Evolutionary conservation across 169 alveolate genomes (phyloP).

Genomic region (Plasmodium yoelii): DNA sequence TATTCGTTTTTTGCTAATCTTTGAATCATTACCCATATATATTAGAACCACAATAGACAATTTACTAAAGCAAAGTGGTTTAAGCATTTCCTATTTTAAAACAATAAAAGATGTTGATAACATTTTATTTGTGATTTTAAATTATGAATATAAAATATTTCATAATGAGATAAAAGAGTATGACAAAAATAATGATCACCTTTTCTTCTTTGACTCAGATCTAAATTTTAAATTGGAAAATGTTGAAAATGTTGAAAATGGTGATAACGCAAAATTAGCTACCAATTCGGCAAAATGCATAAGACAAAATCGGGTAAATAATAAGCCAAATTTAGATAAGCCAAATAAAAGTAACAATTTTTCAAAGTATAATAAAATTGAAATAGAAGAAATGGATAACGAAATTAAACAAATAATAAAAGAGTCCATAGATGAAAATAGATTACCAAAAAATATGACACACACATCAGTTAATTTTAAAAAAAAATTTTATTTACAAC

Average conservation of each 20-base stretch:
- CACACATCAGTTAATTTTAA: neutral
- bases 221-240: neutral
- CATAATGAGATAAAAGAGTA: conserved; percentile 6
- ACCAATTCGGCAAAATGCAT: neutral
- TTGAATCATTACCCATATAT: conserved; percentile 50
- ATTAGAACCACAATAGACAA: conserved; percentile 1
- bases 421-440: conserved; percentile 32
- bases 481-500: neutral
- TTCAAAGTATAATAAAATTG: neutral
- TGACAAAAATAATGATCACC: neutral
- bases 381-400: neutral
- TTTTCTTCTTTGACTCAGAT: neutral
- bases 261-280: neutral
- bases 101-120: conserved; percentile 27
- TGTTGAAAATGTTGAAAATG: neutral
- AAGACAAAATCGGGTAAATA: neutral
- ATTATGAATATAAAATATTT: conserved; percentile 27
- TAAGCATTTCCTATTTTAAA: conserved; percentile 3
- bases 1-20: conserved; percentile 26
- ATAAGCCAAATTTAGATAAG: neutral
- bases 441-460: conserved; percentile 7
- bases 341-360: neutral
- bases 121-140: conserved; percentile 15
- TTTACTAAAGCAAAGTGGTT: neutral
- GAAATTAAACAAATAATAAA: conserved; percentile 65